Percentiles rank a stretch among this genome's conserved stretches.
These are phyloP conservation scores for Diaporthe eres DNA, from an alignment of 2,329 filamentous ascomycete species.

Conservation along the genomic window DNA sequence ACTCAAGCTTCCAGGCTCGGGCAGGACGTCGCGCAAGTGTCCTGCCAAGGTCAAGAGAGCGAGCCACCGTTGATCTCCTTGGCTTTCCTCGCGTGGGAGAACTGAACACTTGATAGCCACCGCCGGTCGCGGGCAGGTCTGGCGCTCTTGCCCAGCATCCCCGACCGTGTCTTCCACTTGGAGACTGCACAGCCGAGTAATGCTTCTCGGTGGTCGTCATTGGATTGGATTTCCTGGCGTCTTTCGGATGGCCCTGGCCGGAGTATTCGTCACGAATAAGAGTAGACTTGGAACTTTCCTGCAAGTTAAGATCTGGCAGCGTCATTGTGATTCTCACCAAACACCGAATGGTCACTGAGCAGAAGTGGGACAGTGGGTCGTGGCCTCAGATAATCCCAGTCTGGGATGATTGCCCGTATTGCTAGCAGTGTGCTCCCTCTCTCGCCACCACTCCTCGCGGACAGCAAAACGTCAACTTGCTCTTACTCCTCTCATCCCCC, in stretches of 20 bases:
- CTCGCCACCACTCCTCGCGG: neutral
- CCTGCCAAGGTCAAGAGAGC: neutral
- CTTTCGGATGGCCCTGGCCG: neutral
- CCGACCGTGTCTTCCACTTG: neutral
- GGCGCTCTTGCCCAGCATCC: too few species aligned
- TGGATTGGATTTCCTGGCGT: neutral
- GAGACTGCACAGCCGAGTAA: neutral
- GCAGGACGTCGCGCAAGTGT: neutral
- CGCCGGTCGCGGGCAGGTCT: neutral
- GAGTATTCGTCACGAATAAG: neutral
- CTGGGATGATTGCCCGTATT: conserved; percentile 35
- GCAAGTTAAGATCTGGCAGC: neutral
- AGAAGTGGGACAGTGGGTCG: neutral
- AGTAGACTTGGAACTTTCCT: neutral
- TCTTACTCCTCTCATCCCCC: conserved; percentile 14
- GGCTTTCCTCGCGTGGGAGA: neutral
- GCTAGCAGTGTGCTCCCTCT: conserved; percentile 28
- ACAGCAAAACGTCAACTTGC: conserved; percentile 13
- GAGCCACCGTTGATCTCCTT: neutral
- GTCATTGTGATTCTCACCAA: neutral
- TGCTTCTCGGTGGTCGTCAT: neutral
- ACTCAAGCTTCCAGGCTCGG: neutral
- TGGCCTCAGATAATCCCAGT: conserved; percentile 11
- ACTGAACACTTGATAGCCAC: neutral
- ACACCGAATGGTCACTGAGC: conserved; percentile 3